These are phyloP conservation scores for Saccharomyces uvarum DNA, from an alignment of 1,139 yeast genomes.

Conservation along the genomic window DNA sequence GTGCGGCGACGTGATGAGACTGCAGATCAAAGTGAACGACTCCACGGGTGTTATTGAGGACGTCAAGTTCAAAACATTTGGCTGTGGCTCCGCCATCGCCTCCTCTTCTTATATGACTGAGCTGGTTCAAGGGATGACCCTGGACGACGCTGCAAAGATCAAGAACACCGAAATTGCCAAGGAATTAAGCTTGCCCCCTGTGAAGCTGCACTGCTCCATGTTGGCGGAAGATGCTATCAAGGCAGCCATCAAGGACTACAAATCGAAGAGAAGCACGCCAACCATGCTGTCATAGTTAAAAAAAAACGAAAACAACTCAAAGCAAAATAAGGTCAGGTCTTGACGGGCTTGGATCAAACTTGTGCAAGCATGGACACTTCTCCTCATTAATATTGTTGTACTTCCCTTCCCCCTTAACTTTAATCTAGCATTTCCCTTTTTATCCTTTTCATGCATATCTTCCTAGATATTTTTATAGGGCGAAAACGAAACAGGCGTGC, in stretches of 20 bases:
- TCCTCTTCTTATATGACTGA: constrained; percentile 92
- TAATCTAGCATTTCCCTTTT: not conserved
- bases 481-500: not conserved
- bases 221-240: constrained; percentile 97
- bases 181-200: constrained; percentile 92
- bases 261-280: constrained; percentile 46
- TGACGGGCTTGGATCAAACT: not conserved
- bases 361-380: not conserved
- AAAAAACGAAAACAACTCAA: not conserved
- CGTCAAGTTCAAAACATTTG: constrained; percentile 95
- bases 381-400: not conserved
- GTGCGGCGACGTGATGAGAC: constrained; percentile 97
- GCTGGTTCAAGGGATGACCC: constrained; percentile 86
- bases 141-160: constrained; percentile 87
- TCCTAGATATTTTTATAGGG: not conserved
- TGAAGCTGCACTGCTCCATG: constrained; percentile 95
- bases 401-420: not conserved
- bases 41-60: constrained; percentile 85
- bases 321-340: not conserved
- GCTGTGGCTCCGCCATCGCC: constrained; percentile 97
- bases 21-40: constrained; percentile 89
- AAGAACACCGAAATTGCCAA: constrained; percentile 89
- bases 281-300: constrained; percentile 7
- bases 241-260: constrained; percentile 92
- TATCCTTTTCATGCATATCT: not conserved